Base-by-base conservation (phyloP, 148 eudicot genomes). In the Cornus florida region DNA sequence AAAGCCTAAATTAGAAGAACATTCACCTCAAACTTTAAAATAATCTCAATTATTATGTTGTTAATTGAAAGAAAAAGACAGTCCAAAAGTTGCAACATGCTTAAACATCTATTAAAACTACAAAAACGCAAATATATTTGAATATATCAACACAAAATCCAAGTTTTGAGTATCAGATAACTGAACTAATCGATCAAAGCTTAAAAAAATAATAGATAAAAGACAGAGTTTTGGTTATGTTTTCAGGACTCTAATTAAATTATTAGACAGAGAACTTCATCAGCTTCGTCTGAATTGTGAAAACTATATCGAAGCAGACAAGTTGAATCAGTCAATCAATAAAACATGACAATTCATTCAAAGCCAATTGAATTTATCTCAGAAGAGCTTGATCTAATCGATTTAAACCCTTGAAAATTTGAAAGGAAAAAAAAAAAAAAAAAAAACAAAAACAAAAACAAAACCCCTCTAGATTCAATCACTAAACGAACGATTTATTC, bases 171-270 rank as follows among this genome's bases (percentile, higher is more conserved):
- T 67, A 11, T 19, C 43, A 5, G 41, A 46, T 43, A 68, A 10
- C 38, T 35, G 38, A 35, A 35, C 22, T 76, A 17, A 68, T 41
- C 71, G 28, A 43, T 20, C 59, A 41, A 41, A 22, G 32, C 20
- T 43, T 16, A 0, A 14, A 53, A 53, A 48, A 48, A 48, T 2
- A 62, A 62, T 62, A 20, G 19, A 19, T 20, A 19, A 6, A 7
- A 10, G 22, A 2, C n/a, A 33, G 20, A 41, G 20, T 39, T 41
- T 41, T 71, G 1, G 17, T 43, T 11, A 10, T 71, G 56, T 41
- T 76, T 67, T 16, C 32, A 76, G 39, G 41, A 76, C 41, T 76
- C 28, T 28, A 67, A 76, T 16, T 22, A 4, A 62, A 60, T 24
- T 33, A 62, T 10, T 22, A 2, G 69, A 1, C 23, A 2, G 22